Evolutionary conservation across 345 rosid genomes (phyloP).

Genomic region (Sisymbrium altissimum): DNA sequence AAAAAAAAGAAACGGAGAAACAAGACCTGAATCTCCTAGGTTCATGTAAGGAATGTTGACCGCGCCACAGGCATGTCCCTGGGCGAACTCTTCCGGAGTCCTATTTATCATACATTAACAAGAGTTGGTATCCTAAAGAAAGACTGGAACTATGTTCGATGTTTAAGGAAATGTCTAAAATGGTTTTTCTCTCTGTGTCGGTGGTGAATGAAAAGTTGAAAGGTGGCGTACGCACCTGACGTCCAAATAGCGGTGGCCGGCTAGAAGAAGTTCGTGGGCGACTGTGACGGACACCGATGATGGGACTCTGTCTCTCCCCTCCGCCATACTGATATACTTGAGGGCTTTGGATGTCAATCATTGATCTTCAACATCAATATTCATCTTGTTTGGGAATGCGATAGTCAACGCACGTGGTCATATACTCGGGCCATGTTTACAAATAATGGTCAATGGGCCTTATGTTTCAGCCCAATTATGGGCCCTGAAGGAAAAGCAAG

Average conservation of each 20-base stretch:
- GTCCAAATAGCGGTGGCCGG: conserved; percentile 80
- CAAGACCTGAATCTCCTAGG: conserved; percentile 65
- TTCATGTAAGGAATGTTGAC: conserved; percentile 76
- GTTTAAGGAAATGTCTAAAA: not conserved
- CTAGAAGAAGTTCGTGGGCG: conserved; percentile 80
- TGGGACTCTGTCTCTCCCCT: conserved; percentile 42
- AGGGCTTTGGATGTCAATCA: not conserved
- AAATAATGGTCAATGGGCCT: not conserved
- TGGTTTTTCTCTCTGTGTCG: not conserved
- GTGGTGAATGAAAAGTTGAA: not conserved
- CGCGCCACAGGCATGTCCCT: conserved; percentile 76
- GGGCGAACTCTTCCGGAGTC: conserved; percentile 75
- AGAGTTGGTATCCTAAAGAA: not conserved
- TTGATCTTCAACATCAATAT: not conserved
- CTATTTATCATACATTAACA: conserved; percentile 3
- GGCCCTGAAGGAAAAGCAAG: too few species aligned
- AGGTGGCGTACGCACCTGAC: conserved; percentile 37
- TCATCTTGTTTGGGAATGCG: not conserved
- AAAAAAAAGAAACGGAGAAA: too few species aligned
- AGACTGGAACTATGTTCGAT: not conserved
- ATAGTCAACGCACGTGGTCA: not conserved
- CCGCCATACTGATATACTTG: conserved; percentile 25
- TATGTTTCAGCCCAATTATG: not conserved
- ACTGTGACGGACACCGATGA: conserved; percentile 75
- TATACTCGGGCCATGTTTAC: not conserved